Conservation (phyloP, 2,329 filamentous ascomycete genomes). For the Colletotrichum chlorophyti region DNA sequence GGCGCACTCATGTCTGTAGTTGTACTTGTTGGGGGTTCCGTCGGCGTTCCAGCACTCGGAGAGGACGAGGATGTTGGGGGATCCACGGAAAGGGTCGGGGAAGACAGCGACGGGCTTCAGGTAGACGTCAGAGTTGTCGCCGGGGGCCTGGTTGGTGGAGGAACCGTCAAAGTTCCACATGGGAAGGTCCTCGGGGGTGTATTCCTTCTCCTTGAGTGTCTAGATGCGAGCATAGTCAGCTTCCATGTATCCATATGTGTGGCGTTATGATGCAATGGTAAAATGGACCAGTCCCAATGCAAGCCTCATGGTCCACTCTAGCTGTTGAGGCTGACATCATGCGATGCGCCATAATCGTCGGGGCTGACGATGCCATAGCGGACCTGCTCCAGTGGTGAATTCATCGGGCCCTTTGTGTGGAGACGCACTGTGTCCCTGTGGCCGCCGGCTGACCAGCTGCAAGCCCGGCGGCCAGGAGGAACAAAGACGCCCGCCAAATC, state of each 20-base stretch:
- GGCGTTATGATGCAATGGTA: neutral
- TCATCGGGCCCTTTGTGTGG: slow-evolving; percentile 1
- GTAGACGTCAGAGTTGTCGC: slow-evolving; percentile 97
- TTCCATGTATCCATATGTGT: neutral
- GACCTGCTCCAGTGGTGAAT: slow-evolving; percentile 6
- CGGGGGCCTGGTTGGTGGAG: slow-evolving; percentile 89
- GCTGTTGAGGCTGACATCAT: slow-evolving; percentile 19
- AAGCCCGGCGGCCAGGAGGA: slow-evolving; percentile 4
- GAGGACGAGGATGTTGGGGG: slow-evolving; percentile 93
- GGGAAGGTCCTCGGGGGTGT: slow-evolving; percentile 59
- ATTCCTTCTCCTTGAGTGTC: slow-evolving; percentile 58
- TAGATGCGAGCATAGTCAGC: slow-evolving; percentile 36
- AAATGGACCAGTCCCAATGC: neutral
- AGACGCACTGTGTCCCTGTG: neutral
- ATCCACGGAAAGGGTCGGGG: slow-evolving; percentile 89
- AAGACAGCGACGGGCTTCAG: slow-evolving; percentile 88
- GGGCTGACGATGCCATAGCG: slow-evolving; percentile 20
- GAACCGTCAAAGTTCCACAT: slow-evolving; percentile 74
- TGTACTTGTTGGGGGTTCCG: slow-evolving; percentile 97
- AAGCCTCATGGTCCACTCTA: slow-evolving; percentile 9
- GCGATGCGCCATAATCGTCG: slow-evolving; percentile 13
- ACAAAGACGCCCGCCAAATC: neutral
- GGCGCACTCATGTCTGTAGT: slow-evolving; percentile 91
- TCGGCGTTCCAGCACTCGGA: slow-evolving; percentile 94
- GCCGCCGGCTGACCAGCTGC: slow-evolving; percentile 15